Percentiles rank a stretch among this genome's conserved stretches.
phyloP scores from a whole-genome alignment of 2,329 filamentous ascomycete species.

The Hymenoscyphus fructigenus region DNA sequence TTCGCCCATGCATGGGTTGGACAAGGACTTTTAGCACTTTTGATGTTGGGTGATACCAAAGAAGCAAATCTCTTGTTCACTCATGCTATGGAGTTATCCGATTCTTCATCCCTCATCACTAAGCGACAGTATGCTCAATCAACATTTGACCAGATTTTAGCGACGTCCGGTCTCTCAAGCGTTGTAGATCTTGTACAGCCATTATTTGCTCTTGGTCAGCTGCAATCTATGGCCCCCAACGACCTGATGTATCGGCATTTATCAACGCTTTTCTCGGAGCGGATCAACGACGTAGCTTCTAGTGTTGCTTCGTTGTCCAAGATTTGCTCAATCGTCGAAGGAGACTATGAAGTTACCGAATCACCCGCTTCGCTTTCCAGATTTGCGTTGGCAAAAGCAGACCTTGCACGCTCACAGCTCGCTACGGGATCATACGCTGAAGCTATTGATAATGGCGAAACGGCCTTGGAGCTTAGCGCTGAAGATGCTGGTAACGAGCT shows the following conservation, averaged over 20 bases:
- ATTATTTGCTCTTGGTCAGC: conserved; percentile 82
- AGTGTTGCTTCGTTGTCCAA: conserved; percentile 64
- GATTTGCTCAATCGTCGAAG: conserved; percentile 70
- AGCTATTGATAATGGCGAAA: conserved; percentile 78
- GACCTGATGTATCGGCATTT: conserved; percentile 77
- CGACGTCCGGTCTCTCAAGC: conserved; percentile 50
- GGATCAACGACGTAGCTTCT: conserved; percentile 65
- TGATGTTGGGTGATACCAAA: conserved; percentile 64
- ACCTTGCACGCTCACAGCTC: conserved; percentile 81
- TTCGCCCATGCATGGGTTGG: conserved; percentile 93
- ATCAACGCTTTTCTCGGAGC: conserved; percentile 76
- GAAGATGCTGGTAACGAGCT: conserved; percentile 70
- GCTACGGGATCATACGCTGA: conserved; percentile 62
- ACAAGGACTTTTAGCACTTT: conserved; percentile 79
- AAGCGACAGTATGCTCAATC: conserved; percentile 79
- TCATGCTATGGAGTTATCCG: conserved; percentile 90
- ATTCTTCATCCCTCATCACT: conserved; percentile 69
- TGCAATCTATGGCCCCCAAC: conserved; percentile 67
- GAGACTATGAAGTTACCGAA: conserved; percentile 81
- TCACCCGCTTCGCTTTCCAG: conserved; percentile 69
- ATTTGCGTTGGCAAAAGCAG: conserved; percentile 81
- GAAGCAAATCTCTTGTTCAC: conserved; percentile 86
- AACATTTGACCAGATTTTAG: conserved; percentile 77
- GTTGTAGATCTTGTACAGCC: conserved; percentile 74
- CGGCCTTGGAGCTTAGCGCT: conserved; percentile 73